Conservation (phyloP, 116 monocot genomes). For the Posidonia oceanica region DNA sequence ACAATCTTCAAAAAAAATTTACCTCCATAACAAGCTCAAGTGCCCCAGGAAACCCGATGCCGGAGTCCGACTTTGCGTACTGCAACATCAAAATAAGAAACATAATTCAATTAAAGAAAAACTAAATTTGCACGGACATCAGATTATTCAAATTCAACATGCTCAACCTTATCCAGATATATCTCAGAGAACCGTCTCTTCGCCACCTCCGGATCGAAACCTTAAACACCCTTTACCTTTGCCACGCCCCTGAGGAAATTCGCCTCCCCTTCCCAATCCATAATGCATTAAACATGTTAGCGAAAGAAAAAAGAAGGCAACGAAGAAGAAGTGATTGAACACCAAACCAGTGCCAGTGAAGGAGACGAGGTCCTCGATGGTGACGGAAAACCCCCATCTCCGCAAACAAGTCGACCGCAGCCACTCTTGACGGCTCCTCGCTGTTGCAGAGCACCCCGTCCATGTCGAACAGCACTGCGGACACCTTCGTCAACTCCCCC, state of each 20-base stretch:
- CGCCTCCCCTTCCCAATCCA: constrained; percentile 50
- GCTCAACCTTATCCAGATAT: constrained; percentile 71
- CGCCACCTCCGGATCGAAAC: constrained; percentile 52
- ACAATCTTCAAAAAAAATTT: background rate
- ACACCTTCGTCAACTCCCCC: constrained; percentile 50
- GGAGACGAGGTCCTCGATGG: constrained; percentile 70
- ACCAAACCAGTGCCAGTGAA: constrained; percentile 89
- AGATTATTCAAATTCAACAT: background rate
- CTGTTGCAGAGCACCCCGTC: constrained; percentile 98
- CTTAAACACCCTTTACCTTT: constrained; percentile 51
- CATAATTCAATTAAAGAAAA: background rate
- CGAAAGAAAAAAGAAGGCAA: background rate
- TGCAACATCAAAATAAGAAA: constrained; percentile 16
- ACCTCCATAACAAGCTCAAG: constrained; percentile 82
- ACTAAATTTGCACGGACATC: background rate
- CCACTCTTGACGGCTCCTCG: constrained; percentile 71
- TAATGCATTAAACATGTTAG: background rate
- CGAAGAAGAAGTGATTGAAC: background rate
- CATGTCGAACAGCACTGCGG: constrained; percentile 96
- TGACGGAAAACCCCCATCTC: constrained; percentile 86
- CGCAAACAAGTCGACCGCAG: constrained; percentile 80
- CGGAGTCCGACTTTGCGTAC: constrained; percentile 93
- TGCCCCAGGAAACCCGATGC: constrained; percentile 94
- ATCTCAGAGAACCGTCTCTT: constrained; percentile 92
- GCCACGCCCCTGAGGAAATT: constrained; percentile 97